A percentile compares a stretch with the other conserved stretches of the same genome.
phyloP scores from a whole-genome alignment of 2,329 filamentous ascomycete species.

The Trichoderma arundinaceum region DNA sequence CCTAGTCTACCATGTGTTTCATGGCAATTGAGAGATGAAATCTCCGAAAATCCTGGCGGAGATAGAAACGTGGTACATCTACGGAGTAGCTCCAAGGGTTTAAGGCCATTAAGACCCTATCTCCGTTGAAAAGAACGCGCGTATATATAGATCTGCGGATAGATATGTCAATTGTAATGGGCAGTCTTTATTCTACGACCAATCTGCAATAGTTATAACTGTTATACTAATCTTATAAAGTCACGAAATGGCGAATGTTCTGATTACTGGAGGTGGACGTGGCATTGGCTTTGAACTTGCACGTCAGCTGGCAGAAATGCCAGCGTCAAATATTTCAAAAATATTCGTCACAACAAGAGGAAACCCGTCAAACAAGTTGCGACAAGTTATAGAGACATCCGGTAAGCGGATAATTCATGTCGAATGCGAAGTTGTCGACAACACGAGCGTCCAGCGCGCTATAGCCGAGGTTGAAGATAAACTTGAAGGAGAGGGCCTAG shows the following conservation, averaged over 20 bases:
- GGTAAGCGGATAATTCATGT: not conserved
- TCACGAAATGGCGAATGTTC: not conserved
- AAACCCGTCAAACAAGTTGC: not conserved
- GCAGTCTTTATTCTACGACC: too few species aligned
- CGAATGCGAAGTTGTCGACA: slow-evolving; percentile 1
- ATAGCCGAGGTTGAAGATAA: not conserved
- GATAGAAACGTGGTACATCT: slow-evolving; percentile 2
- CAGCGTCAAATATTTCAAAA: not conserved
- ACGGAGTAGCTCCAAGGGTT: not conserved
- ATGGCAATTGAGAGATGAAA: too few species aligned
- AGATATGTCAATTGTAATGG: not conserved
- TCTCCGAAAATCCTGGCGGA: not conserved
- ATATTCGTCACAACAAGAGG: slow-evolving; percentile 10
- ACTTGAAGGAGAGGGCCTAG: not conserved
- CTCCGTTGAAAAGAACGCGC: not conserved
- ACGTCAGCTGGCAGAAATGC: not conserved
- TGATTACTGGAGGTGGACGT: slow-evolving; percentile 9
- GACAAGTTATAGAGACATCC: not conserved
- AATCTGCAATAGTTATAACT: too few species aligned
- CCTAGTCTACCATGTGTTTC: too few species aligned
- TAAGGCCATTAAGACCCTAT: not conserved
- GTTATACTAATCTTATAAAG: not conserved
- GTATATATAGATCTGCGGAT: not conserved
- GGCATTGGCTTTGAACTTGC: not conserved
- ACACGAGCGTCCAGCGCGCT: not conserved